Conservation (phyloP, 306 rosid genomes). For the Crataegus laevigata region DNA sequence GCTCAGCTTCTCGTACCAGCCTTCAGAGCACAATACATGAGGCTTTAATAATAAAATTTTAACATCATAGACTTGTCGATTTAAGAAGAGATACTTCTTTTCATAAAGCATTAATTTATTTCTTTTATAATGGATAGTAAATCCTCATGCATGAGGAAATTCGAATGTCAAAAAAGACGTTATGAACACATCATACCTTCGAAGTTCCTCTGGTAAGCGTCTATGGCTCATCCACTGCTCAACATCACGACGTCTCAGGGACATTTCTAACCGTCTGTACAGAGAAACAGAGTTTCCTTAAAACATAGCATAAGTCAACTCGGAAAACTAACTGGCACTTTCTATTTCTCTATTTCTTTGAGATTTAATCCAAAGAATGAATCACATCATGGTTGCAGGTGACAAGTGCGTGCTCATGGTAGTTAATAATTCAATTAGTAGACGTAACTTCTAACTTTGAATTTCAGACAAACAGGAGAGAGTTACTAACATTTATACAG, state of each 20-base stretch:
- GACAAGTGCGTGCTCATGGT: neutral
- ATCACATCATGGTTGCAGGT: neutral
- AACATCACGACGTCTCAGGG: conserved; percentile 68
- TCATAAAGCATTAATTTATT: neutral
- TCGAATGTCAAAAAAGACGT: neutral
- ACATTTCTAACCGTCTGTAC: conserved; percentile 72
- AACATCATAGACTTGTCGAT: neutral
- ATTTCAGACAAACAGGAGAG: neutral
- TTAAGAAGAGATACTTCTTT: neutral
- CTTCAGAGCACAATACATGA: conserved; percentile 24
- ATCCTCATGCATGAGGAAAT: neutral
- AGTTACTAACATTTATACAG: neutral
- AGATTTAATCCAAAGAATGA: neutral
- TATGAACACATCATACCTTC: conserved; percentile 30
- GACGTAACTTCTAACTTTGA: neutral
- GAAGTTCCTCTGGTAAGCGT: conserved; percentile 53
- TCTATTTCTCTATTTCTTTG: neutral
- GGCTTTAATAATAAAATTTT: neutral
- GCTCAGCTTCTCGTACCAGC: conserved; percentile 69
- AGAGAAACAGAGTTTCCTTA: conserved; percentile 3
- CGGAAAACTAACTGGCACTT: neutral
- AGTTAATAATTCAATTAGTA: neutral
- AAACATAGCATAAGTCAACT: neutral
- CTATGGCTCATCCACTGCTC: conserved; percentile 95
- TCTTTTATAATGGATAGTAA: neutral